These are phyloP conservation scores for Hypholoma sublateritium DNA, from an alignment of 768 basidiomycete species.

Conservation along the genomic window DNA sequence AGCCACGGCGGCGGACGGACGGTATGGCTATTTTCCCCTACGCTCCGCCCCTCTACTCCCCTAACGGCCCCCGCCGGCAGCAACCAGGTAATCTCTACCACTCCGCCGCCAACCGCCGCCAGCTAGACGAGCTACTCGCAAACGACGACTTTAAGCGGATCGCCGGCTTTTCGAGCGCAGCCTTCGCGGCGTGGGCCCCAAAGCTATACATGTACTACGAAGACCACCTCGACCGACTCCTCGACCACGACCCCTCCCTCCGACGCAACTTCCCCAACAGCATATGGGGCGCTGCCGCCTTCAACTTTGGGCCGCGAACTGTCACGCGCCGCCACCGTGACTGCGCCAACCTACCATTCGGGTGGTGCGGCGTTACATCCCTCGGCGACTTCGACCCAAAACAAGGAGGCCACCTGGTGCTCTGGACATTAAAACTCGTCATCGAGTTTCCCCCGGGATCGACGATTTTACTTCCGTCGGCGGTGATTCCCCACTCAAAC, in stretches of 20 bases:
- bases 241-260: not conserved
- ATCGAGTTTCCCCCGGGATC: not conserved
- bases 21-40: too few relatives aligned
- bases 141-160: too few relatives aligned
- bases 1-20: too few relatives aligned
- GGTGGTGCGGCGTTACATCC: not conserved
- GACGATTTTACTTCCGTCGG: not conserved
- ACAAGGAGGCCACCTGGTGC: not conserved
- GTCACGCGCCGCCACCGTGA: not conserved
- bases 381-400: not conserved
- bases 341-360: not conserved
- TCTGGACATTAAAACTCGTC: not conserved
- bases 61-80: too few relatives aligned
- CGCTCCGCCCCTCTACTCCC: too few relatives aligned
- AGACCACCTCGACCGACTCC: not conserved
- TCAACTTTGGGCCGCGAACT: not conserved
- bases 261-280: not conserved
- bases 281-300: not conserved
- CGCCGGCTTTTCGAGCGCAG: too few relatives aligned
- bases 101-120: too few relatives aligned
- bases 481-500: not conserved
- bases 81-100: too few relatives aligned
- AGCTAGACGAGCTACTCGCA: too few relatives aligned
- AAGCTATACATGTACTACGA: not conserved
- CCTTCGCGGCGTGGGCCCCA: not conserved